A percentile compares a stretch with the other conserved stretches of the same genome.
Evolutionary conservation across 352 stramenopile species (phyloP).

Genomic region (Peronospora destructor): DNA sequence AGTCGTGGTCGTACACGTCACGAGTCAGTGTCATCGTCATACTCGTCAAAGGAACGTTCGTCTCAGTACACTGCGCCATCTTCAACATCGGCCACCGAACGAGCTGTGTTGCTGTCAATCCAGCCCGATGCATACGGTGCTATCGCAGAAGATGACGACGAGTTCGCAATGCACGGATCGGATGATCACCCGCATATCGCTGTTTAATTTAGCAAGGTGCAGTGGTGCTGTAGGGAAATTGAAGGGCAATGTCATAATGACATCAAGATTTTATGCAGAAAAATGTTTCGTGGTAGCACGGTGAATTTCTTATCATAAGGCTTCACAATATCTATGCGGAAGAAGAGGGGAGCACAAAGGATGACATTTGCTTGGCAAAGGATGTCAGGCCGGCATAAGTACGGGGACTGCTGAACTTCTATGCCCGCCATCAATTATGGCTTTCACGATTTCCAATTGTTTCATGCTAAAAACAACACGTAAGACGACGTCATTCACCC

Average conservation of each 20-base stretch:
- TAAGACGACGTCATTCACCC: conserved; percentile 16
- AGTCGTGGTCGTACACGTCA: conserved; percentile 25
- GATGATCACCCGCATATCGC: conserved; percentile 28
- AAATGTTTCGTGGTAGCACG: conserved; percentile 5
- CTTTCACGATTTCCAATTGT: conserved; percentile 5
- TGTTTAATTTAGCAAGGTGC: conserved; percentile 19
- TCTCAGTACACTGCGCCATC: conserved; percentile 30
- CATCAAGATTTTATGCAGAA: conserved; percentile 1
- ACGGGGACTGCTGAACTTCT: too few species aligned
- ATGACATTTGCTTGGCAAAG: conserved; percentile 1
- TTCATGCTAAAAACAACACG: conserved; percentile 32
- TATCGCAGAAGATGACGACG: conserved; percentile 33
- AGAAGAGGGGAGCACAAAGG: not conserved
- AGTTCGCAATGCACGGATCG: conserved; percentile 25
- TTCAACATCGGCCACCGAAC: conserved; percentile 32
- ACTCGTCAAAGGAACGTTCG: conserved; percentile 37
- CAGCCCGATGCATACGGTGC: conserved; percentile 30
- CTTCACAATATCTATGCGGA: conserved; percentile 15
- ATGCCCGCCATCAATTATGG: not conserved
- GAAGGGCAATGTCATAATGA: not conserved
- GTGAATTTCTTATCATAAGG: conserved; percentile 12
- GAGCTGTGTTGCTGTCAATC: conserved; percentile 31
- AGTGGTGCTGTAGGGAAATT: conserved; percentile 15
- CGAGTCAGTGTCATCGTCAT: conserved; percentile 38
- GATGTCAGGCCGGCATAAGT: not conserved